Base-by-base conservation (phyloP, 495 filamentous ascomycete genomes). In the Astrothelium subdiscretum region DNA sequence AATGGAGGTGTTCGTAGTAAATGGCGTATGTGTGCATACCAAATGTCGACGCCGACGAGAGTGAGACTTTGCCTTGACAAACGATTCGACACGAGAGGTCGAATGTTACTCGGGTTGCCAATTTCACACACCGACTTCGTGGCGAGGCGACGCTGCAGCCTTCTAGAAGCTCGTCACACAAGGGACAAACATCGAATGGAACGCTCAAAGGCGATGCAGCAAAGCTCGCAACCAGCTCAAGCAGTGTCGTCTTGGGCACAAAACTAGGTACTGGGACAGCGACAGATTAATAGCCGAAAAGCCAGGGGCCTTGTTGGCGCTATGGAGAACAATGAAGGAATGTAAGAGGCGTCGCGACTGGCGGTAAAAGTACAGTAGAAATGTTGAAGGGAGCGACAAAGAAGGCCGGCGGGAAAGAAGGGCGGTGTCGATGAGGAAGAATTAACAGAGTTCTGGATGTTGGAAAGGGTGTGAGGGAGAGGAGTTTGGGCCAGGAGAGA, bases 391-490 rank as follows among this genome's bases (percentile, higher is more conserved):
- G 48, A 54, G 48, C 48, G 48, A 54, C 48, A 54, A 29, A 20
- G 29, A 54, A 29, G 48, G 48, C 48, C 35, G 8, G 8, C 8
- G 35, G 15, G 35, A 38, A 38, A 38, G 48, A 29, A 29, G 24
- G 43, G 12, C 5, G 43, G 43, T n/a, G 43, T 5, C 5, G 43
- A 18, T 0, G 20, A 54, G 48, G 8, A 54, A 15, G 48, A 54
- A 54, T 27, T 26, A 29, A 29, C 48, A 54, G 48, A 26, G 48
- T 11, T n/a, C 11, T 11, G 24, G 26, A 27, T 54, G 48, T 26
- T 54, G n/a, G 48, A 54, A 54, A 54, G 48, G 48, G 48, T 54
- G 48, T 54, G 48, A 54, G 48, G 48, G 15, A 54, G 48, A 54
- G 48, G 48, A 54, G 48, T 54, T n/a, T 54, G 48, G 48, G 48